Evolutionary conservation across 495 filamentous ascomycete species (phyloP), one percentile per base, ranked within the genome.

Genomic region (Neurospora africana): DNA sequence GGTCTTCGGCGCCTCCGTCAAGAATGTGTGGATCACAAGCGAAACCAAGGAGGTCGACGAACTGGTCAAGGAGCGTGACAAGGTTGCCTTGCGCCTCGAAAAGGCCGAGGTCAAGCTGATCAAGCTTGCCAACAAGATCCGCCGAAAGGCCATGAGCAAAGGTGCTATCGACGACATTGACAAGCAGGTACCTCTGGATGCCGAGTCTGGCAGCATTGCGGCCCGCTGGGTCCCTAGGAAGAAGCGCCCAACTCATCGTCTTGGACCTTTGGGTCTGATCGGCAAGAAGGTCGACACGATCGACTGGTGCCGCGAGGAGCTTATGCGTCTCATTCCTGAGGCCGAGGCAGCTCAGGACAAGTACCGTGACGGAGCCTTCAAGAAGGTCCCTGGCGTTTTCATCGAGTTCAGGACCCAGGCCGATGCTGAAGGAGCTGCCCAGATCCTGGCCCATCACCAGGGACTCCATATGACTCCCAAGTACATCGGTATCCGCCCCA

Each of bases 221-320:
- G 90, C 92, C 19, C 90, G 91, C 71, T 96, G 91, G 88, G 82
- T 98, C 68, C 86, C 90, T 40, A 82, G 86, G 30, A 93, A 94
- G 82, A 87, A 98, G 76, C 88, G 96, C 70, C 95, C 95, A 5
- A 92, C 92, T 7, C 95, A 98, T 79, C 89, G 89, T 41, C 84
- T 93, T 71, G 97, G 93, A 75, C 82, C 84, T 65, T 81, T 97
- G 53, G 86, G 86, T n/a, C 79, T 90, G 30, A 86, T 97, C 73
- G 95, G 95, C 72, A 89, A 94, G 81, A 98, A 98, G 86, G 93
- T 97, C 38, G 94, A 97, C 81, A 92, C 92, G 0, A 97, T 97
- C 84, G 91, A 97, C 78, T 98, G 94, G 92, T 92, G 89, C 78
- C 91, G 95, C 73, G 83, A 86, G 1, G 91, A 96, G 80, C 90